Base-by-base conservation (phyloP, 202 grass and related monocot species). In the Thinopyrum obtusiflorum region DNA sequence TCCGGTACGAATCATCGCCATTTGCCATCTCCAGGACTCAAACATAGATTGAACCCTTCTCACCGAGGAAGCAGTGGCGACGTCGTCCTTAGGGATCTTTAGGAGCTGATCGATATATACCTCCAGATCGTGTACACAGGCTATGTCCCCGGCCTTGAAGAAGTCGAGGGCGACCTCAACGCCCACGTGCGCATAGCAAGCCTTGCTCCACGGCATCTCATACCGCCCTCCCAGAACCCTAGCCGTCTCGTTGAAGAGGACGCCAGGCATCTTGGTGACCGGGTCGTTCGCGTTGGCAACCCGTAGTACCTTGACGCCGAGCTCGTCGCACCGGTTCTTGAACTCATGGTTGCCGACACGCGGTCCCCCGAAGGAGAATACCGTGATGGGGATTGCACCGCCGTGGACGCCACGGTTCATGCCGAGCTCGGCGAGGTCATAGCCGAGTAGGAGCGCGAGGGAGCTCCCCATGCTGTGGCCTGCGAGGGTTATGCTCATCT, bases 401-500 rank as follows among this genome's bases (percentile, higher is more conserved):
- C 65, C 66, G 24, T 2, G 9, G 4, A 25, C 11, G 44, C 13
- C 29, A 1, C 35, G 46, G 76, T 88, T 91, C 31, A 91, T 67
- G 1, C 89, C 89, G 14, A 91, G 79, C 60, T 91, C 89, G 11
- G 89, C 85, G 25, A 91, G 82, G 78, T 91, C 89, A 71, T 91
- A 88, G 25, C 72, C 90, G 35, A 91, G 83, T 17, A 91, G 81
- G 29, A 90, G 76, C 0, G 89, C 89, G 17, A 90, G 76, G 15
- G 88, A 90, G 74, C 88, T 90, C 0, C 88, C 88, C 90, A 91
- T 86, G 83, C 90, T 91, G 86, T 91, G 90, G 1, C 86, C 90
- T 1, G 86, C 86, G 2, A 91, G 83, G 1, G 86, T 88, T 37
- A 91, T 83, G 83, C 89, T 88, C 4, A 91, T 18, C 3, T 78